Conservation (phyloP, 208 protist genomes). For the Strigomonas galati region DNA sequence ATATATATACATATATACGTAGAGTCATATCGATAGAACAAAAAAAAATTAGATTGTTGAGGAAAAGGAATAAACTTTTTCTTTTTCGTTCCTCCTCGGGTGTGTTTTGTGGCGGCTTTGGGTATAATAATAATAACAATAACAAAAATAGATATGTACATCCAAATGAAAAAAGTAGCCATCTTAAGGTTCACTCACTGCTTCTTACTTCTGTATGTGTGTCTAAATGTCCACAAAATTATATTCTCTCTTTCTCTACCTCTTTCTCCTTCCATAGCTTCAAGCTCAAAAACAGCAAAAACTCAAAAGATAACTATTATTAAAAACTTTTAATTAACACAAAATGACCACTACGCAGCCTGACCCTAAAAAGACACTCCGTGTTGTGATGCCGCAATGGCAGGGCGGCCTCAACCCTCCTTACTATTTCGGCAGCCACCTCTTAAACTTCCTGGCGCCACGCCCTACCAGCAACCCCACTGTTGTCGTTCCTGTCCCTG, state of each 20-base stretch:
- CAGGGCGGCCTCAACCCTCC: no score
- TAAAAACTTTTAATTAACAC: background rate
- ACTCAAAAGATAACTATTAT: background rate
- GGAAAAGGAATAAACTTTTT: background rate
- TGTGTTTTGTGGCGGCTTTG: no score
- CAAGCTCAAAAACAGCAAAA: background rate
- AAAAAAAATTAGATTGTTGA: background rate
- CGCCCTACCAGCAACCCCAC: slow-evolving; percentile 4
- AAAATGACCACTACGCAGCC: no score
- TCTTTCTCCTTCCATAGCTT: background rate
- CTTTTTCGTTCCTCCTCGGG: no score
- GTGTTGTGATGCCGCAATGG: background rate
- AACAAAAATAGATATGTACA: no score
- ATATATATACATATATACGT: no score
- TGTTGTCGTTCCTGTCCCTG: background rate
- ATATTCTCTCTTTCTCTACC: slow-evolving; percentile 13
- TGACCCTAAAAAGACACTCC: slow-evolving; percentile 1
- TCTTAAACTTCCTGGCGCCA: slow-evolving; percentile 5
- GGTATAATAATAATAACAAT: no score
- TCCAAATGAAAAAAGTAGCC: background rate
- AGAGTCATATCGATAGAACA: background rate
- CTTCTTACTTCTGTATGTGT: slow-evolving; percentile 4
- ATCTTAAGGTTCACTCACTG: background rate
- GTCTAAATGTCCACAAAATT: slow-evolving; percentile 11
- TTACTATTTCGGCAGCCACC: background rate